Base-by-base conservation (phyloP, 2,329 filamentous ascomycete species). In the Xylariaceae sp. region DNA sequence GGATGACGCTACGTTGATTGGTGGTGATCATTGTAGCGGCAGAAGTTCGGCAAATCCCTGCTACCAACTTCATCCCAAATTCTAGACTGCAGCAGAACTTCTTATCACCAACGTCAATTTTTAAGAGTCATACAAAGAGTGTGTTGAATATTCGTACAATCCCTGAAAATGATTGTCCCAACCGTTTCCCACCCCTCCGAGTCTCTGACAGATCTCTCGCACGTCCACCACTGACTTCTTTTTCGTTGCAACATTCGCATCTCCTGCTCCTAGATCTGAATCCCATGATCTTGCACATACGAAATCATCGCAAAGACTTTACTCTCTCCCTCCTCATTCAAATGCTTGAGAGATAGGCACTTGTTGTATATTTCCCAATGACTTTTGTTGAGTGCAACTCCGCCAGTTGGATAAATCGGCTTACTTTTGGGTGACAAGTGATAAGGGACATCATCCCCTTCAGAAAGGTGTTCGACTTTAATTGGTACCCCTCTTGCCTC, bases 1-100 rank as follows among this genome's bases (percentile, higher is more conserved):
- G 13, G 40, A 57, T 59, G 57, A 57, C 54, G 57, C 48, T 23
- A n/a, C 29, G 2, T 32, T 40, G 44, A 46, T 36, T 53, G 36
- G 36, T 39, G 49, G 45, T 15, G 21, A 47, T n/a, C 0, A 10
- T 15, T 16, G 11, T 5, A 4, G 9, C 57, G 57, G 57, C 24
- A 59, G 36, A 48, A 59, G 26, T 23, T 57, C 57, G 57, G 57
- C 33, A 45, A 57, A 45, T 33, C 21, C 10, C 13, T 36, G 9
- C 29, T 52, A 33, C 37, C 36, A 50, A 57, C 57, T 33, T 49
- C 44, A 47, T 53, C 33, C 8, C 13, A 7, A 11, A 7, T 21
- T 39, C 18, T 4, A 15, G 6, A 35, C 9, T n/a, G n/a, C n/a
- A n/a, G n/a, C 8, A 16, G 16, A 5, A 36, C 13, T 35, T 18